Conservation (phyloP, 352 stramenopile species). For the Phytophthora macrochlamydospora region DNA sequence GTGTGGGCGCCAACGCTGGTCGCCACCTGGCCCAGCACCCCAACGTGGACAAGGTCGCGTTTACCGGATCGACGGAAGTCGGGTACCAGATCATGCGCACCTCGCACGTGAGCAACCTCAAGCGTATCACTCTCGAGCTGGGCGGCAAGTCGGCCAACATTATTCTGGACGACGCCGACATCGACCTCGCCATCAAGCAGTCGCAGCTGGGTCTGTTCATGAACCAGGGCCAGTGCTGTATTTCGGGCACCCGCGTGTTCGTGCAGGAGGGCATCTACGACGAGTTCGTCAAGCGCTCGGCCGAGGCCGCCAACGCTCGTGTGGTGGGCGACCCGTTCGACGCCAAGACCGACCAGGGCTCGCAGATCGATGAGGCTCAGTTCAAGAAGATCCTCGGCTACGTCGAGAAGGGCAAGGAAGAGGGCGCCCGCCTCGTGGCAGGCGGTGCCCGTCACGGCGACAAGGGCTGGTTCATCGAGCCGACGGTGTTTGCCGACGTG, state of each 20-base stretch:
- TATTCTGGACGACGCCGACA: conserved; percentile 68
- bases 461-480: conserved; percentile 90
- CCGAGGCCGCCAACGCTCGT: conserved; percentile 52
- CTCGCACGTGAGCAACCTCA: conserved; percentile 67
- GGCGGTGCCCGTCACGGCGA: conserved; percentile 74
- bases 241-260: conserved; percentile 77
- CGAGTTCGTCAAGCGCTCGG: conserved; percentile 75
- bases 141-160: conserved; percentile 80
- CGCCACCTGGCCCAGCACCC: conserved; percentile 43
- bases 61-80: conserved; percentile 65
- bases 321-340: conserved; percentile 60
- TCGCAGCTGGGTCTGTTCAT: conserved; percentile 74
- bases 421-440: conserved; percentile 80
- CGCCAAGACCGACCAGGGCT: conserved; percentile 39
- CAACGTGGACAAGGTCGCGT: conserved; percentile 78
- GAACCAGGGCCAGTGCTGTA: conserved; percentile 90
- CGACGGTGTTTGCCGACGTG: conserved; percentile 90
- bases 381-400: conserved; percentile 89
- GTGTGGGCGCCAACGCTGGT: conserved; percentile 43
- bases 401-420: conserved; percentile 67
- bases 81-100: conserved; percentile 65
- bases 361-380: conserved; percentile 60
- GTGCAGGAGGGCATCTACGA: conserved; percentile 89
- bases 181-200: conserved; percentile 54
- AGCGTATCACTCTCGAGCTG: conserved; percentile 75